A percentile compares a stretch with the other conserved stretches of the same genome.
Conservation (phyloP, 1,139 yeast genomes). For the Yamadazyma sp. region DNA sequence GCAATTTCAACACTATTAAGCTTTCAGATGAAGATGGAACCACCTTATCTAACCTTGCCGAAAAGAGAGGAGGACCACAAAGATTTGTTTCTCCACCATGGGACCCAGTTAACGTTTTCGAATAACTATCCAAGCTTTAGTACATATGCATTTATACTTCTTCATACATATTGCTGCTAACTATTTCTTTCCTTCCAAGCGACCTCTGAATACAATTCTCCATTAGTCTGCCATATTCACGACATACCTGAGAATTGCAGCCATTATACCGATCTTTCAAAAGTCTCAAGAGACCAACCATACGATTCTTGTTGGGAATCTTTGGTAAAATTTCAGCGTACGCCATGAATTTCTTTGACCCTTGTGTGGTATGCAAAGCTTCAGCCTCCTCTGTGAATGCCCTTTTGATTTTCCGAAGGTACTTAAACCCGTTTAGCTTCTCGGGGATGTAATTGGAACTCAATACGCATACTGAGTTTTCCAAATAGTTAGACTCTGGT, state of each 20-base stretch:
- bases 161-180: slow-evolving; percentile 52
- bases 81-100: slow-evolving; percentile 50
- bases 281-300: slow-evolving; percentile 41
- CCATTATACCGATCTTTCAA: slow-evolving; percentile 32
- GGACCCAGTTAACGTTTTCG: slow-evolving; percentile 25
- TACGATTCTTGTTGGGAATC: slow-evolving; percentile 21
- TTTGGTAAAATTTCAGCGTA: slow-evolving; percentile 15
- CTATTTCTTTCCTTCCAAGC: slow-evolving; percentile 45
- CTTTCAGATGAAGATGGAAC: slow-evolving; percentile 57
- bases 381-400: slow-evolving; percentile 29
- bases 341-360: slow-evolving; percentile 11
- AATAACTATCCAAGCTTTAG: slow-evolving; percentile 6
- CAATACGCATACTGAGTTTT: slow-evolving; percentile 4
- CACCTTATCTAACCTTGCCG: slow-evolving; percentile 41
- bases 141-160: slow-evolving; percentile 1
- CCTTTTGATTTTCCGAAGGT: slow-evolving; percentile 33
- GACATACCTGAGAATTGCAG: slow-evolving; percentile 58
- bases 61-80: slow-evolving; percentile 44
- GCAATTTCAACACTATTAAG: slow-evolving; percentile 54
- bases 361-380: slow-evolving; percentile 5
- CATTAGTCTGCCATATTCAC: slow-evolving; percentile 56
- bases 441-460: slow-evolving; percentile 19
- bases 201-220: slow-evolving; percentile 56
- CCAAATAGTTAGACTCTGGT: slow-evolving; percentile 44
- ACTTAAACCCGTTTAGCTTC: slow-evolving; percentile 32